A percentile compares a stretch with the other conserved stretches of the same genome.
Conservation (phyloP, 139 green algal species). For the Chlorella vulgaris region DNA sequence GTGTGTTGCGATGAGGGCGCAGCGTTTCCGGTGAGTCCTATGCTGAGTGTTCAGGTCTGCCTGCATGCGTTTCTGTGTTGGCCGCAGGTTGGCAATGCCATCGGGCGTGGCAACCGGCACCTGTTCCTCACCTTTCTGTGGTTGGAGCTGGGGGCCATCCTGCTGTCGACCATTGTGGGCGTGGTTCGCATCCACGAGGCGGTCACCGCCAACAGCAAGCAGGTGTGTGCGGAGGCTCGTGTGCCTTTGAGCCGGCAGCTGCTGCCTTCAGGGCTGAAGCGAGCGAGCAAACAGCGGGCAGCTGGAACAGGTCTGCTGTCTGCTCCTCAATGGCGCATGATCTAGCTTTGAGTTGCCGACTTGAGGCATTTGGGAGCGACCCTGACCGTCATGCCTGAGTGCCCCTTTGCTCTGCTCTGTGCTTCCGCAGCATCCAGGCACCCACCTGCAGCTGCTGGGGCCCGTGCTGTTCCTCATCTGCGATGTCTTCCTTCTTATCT, state of each 20-base stretch:
- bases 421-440: not conserved
- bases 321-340: too few relatives aligned
- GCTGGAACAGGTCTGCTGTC: too few relatives aligned
- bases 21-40: too few relatives aligned
- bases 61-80: not conserved
- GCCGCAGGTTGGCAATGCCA: constrained; percentile 88
- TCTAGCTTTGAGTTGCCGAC: too few relatives aligned
- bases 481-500: constrained; percentile 82
- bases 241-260: not conserved
- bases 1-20: too few relatives aligned
- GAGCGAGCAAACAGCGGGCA: too few relatives aligned
- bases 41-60: not conserved
- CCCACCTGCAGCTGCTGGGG: not conserved
- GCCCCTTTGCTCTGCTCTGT: too few relatives aligned
- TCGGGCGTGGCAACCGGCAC: constrained; percentile 88
- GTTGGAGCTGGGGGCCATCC: constrained; percentile 83
- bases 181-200: constrained; percentile 42
- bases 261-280: not conserved
- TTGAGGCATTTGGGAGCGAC: too few relatives aligned
- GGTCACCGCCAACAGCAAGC: not conserved
- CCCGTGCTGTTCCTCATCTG: constrained; percentile 79
- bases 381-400: too few relatives aligned
- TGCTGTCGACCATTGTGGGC: constrained; percentile 51
- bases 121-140: constrained; percentile 89
- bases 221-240: not conserved